These are phyloP conservation scores for Cladophialophora psammophila DNA, from an alignment of 2,329 filamentous ascomycete genomes.

Conservation along the genomic window DNA sequence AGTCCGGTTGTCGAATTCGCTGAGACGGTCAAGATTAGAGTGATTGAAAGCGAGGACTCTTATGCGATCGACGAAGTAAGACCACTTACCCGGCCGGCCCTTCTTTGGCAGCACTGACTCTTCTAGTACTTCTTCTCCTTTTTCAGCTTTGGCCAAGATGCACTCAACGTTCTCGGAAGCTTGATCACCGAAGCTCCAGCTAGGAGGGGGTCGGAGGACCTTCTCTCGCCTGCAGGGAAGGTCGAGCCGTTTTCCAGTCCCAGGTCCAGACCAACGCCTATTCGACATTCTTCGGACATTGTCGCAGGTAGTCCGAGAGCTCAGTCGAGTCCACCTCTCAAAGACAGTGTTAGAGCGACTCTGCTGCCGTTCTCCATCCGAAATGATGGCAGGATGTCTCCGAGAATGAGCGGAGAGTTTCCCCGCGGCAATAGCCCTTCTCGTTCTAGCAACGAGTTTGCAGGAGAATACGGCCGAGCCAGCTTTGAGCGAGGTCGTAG, in stretches of 20 bases:
- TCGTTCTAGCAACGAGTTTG: constrained; percentile 45
- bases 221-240: constrained; percentile 39
- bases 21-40: constrained; percentile 90
- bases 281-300: constrained; percentile 27
- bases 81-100: neutral
- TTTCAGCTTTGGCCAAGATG: constrained; percentile 84
- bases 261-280: constrained; percentile 12
- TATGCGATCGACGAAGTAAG: constrained; percentile 90
- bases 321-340: constrained; percentile 46
- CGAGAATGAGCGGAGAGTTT: constrained; percentile 53
- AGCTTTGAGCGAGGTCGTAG: constrained; percentile 55
- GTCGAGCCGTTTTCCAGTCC: constrained; percentile 26
- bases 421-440: constrained; percentile 48
- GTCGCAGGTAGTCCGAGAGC: constrained; percentile 26
- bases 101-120: constrained; percentile 20
- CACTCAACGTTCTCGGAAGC: constrained; percentile 76
- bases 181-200: constrained; percentile 71
- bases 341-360: constrained; percentile 68
- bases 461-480: constrained; percentile 41
- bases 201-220: constrained; percentile 49
- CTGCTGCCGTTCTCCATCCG: constrained; percentile 61
- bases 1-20: constrained; percentile 89
- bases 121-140: constrained; percentile 92
- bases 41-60: constrained; percentile 92
- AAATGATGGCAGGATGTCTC: constrained; percentile 55